Base-by-base conservation (phyloP, 2,329 filamentous ascomycete species). In the Pseudodiploospora longispora region DNA sequence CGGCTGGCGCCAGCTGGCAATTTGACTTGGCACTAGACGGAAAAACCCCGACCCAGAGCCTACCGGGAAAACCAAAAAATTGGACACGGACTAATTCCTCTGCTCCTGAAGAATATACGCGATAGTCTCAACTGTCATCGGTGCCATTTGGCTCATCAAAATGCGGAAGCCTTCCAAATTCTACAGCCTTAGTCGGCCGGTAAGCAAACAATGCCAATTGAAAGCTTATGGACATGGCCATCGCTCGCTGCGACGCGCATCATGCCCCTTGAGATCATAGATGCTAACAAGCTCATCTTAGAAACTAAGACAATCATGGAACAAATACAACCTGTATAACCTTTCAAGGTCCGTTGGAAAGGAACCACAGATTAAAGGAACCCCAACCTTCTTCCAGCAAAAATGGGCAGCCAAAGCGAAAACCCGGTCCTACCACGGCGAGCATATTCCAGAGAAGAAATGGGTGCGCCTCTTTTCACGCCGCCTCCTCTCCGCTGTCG, bases 241-340 rank as follows among this genome's bases (percentile, higher is more conserved):
- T 19, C 19, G 19, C 19, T 19, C 19, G 19, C 19, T 19, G 19
- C 19, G 19, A 19, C 19, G 19, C 19, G 19, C 19, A 19, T 19
- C 19, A 19, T 19, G 19, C 19, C 19, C 19, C 19, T 19, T 19
- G 19, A 19, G 19, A 19, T 28, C 12, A 9, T 34, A 34, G 32
- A 12, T 34, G 8, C 32, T 34, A 34, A 34, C 32, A 34, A 34
- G 8, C 32, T 9, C 32, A 47, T 10, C 19, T 43, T 62, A 97
- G 90, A 94, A 88, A 85, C 65, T 95, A 65, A 85, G 91, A 58
- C 87, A 93, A 73, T 88, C 89, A 72, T 96, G 91, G 93, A 95
- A 88, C 74, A 95, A 95, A 71, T 89, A 88, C 75, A 95, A 95
- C 62, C 76, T 98, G 51, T 98, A 87, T 79, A 96, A 96, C 69